phyloP scores from a whole-genome alignment of 208 protist species.

The Wallacemonas sp. region DNA sequence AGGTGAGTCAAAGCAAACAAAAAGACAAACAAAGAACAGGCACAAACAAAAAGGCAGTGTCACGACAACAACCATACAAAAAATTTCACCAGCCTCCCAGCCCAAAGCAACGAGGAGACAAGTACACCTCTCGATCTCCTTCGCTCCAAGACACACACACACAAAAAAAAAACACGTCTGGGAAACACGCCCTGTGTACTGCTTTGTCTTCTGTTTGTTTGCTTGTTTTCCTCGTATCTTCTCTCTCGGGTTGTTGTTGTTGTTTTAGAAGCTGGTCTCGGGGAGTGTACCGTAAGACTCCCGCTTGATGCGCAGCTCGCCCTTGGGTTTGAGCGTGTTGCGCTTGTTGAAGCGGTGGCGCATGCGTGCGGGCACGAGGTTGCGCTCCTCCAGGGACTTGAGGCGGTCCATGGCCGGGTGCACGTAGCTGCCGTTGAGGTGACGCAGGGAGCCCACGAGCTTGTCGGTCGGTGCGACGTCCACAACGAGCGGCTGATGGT shows the following conservation, averaged over 20 bases:
- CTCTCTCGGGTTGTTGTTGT: too few species aligned
- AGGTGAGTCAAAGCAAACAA: too few species aligned
- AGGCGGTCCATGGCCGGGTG: conserved; percentile 83
- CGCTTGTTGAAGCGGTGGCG: conserved; percentile 88
- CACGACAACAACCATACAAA: not conserved
- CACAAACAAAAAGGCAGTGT: not conserved
- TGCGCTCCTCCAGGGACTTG: conserved; percentile 92
- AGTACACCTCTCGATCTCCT: too few species aligned
- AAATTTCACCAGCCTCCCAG: not conserved
- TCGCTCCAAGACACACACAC: too few species aligned
- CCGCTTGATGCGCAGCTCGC: conserved; percentile 80
- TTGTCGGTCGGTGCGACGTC: conserved; percentile 75
- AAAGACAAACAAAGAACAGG: not conserved
- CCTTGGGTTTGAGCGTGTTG: conserved; percentile 88
- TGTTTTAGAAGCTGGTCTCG: conserved; percentile 77
- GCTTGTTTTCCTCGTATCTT: too few species aligned
- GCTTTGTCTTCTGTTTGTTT: too few species aligned
- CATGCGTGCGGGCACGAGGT: conserved; percentile 87
- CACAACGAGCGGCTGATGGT: conserved; percentile 74
- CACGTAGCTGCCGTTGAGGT: conserved; percentile 70
- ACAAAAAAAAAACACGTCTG: too few species aligned
- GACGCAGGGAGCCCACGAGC: conserved; percentile 82
- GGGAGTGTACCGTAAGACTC: conserved; percentile 83
- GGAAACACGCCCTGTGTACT: too few species aligned
- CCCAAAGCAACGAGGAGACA: too few species aligned